These are phyloP conservation scores for Hypoxylon rickii DNA, from an alignment of 495 filamentous ascomycete genomes.

Conservation along the genomic window DNA sequence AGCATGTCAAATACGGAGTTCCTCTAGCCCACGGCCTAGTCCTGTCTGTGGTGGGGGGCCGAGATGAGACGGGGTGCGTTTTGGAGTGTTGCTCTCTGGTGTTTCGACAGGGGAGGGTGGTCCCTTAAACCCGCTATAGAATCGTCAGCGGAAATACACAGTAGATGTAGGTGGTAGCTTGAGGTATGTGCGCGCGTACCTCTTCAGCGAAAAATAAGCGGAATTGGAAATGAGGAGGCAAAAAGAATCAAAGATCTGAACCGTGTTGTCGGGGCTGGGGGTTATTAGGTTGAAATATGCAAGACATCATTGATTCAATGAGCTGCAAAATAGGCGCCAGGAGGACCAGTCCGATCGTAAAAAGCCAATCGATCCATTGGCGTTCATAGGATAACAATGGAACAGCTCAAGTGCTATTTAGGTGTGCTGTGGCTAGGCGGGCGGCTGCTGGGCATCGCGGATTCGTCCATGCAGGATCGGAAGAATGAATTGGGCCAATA, in stretches of 20 bases:
- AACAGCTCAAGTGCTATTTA: constrained; percentile 3
- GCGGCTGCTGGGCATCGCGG: constrained; percentile 35
- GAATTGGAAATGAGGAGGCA: constrained; percentile 3
- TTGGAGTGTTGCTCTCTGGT: constrained; percentile 45
- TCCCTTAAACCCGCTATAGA: constrained; percentile 12
- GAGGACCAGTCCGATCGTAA: constrained; percentile 10
- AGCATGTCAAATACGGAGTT: constrained; percentile 12
- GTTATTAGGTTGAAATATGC: constrained; percentile 27
- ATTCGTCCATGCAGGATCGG: constrained; percentile 35
- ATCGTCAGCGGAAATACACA: no score
- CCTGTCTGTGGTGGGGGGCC: constrained; percentile 25
- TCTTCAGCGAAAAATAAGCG: background rate
- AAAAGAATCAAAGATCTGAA: constrained; percentile 16
- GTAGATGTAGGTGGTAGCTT: background rate
- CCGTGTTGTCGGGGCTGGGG: constrained; percentile 26
- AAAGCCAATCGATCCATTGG: constrained; percentile 29
- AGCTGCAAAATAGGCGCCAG: constrained; percentile 25
- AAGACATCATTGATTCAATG: constrained; percentile 22
- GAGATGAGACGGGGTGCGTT: constrained; percentile 53
- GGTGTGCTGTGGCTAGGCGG: background rate
- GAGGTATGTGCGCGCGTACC: constrained; percentile 9
- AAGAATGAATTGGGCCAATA: constrained; percentile 33
- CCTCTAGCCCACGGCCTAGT: constrained; percentile 10
- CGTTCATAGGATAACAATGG: constrained; percentile 29
- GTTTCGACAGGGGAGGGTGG: constrained; percentile 49